Conservation (phyloP, 2,329 filamentous ascomycete genomes). For the Cladosporium oxysporum region DNA sequence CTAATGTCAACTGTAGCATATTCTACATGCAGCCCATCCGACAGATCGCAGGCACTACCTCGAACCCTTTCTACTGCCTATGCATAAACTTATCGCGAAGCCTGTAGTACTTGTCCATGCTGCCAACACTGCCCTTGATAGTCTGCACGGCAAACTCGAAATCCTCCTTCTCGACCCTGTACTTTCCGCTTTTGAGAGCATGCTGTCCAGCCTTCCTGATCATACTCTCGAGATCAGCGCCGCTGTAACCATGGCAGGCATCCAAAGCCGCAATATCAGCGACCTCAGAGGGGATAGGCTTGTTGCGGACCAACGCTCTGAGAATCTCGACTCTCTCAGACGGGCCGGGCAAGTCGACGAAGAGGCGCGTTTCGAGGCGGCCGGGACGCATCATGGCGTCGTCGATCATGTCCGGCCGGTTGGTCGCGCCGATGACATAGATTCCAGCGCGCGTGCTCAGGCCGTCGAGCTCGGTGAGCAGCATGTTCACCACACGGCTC, state of each 20-base stretch:
- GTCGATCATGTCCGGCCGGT: slow-evolving; percentile 94
- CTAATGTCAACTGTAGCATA: background rate
- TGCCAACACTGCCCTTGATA: slow-evolving; percentile 56
- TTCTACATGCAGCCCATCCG: background rate
- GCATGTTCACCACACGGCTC: slow-evolving; percentile 87
- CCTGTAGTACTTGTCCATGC: slow-evolving; percentile 58
- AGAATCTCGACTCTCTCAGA: slow-evolving; percentile 85
- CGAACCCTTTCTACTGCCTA: background rate
- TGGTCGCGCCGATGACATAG: slow-evolving; percentile 93
- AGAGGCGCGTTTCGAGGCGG: slow-evolving; percentile 82
- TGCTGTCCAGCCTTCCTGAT: slow-evolving; percentile 58
- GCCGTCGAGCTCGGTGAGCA: slow-evolving; percentile 92
- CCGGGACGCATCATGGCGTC: slow-evolving; percentile 91
- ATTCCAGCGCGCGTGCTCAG: slow-evolving; percentile 78
- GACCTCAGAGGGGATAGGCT: slow-evolving; percentile 46
- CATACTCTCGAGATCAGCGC: slow-evolving; percentile 63
- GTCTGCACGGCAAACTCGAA: slow-evolving; percentile 45
- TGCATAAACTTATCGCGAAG: slow-evolving; percentile 39
- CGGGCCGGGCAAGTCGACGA: slow-evolving; percentile 79
- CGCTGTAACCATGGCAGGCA: slow-evolving; percentile 75
- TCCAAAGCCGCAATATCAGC: slow-evolving; percentile 65
- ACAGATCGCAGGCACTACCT: background rate
- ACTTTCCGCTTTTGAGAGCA: slow-evolving; percentile 52
- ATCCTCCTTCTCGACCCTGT: slow-evolving; percentile 51
- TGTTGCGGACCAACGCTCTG: slow-evolving; percentile 61